Evolutionary conservation across 805 yeast species (phyloP), one percentile per base, ranked within the genome.

Genomic region (Brettanomyces custersianus): DNA sequence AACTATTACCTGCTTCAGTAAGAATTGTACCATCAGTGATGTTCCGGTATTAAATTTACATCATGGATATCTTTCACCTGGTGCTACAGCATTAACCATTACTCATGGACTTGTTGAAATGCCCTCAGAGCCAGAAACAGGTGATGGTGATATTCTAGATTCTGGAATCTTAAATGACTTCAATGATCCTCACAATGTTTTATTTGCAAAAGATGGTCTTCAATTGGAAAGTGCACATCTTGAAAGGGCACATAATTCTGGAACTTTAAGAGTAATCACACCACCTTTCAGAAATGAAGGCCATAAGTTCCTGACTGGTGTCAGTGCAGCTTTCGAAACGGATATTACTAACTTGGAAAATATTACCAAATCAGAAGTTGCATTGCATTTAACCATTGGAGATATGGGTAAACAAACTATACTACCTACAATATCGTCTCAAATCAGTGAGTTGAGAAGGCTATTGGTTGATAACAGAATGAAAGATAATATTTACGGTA

Each of bases 271-370:
- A 18, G 16, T 31, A n/a, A 31, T 31, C 19, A 20, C 34, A 13
- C 34, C 34, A 12, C 34, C 34, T 8, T 31, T 31, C 15, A 31
- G 34, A 31, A 31, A n/a, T 21, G 34, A 31, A 20, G 34, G 34
- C 12, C 12, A 19, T 6, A 31, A 31, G n/a, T 31, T 31, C 34
- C 22, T 31, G 9, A 31, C 34, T 19, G 34, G 34, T 31, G 22
- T 31, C 26, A 31, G 34, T 17, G 20, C 34, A 20, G 16, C 25
- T 19, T 31, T 31, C 24, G 6, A 18, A n/a, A 12, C 34, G 10
- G 8, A 9, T 31, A 9, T 25, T 17, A n/a, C 24, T 5, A 25
- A 20, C 20, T 17, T 31, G 12, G 13, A 11, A 12, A 25, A 17
- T 9, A 31, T 31, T 13, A 21, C 20, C 16, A 31, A 31, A n/a